Conservation (phyloP, 2,329 filamentous ascomycete species). For the Gyromitra esculenta region DNA sequence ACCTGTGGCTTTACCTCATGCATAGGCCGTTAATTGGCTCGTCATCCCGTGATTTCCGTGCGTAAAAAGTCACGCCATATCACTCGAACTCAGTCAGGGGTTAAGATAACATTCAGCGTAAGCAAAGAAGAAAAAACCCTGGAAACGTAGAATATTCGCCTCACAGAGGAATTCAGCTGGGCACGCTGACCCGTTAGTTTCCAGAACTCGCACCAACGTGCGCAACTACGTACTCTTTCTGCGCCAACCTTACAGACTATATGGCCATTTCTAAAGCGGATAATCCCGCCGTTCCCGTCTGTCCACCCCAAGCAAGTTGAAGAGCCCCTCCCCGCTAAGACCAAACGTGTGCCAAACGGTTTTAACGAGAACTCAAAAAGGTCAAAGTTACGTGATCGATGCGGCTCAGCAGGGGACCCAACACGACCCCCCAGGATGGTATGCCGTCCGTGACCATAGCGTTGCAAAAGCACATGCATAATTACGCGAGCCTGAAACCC, state of each 20-base stretch:
- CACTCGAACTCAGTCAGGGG: conserved; percentile 24
- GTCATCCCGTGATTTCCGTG: conserved; percentile 7
- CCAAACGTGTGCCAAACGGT: conserved; percentile 12
- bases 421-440: conserved; percentile 24
- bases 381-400: conserved; percentile 13
- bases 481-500: conserved; percentile 43
- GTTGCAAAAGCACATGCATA: conserved; percentile 35
- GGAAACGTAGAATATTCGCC: background rate
- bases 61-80: conserved; percentile 29
- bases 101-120: background rate
- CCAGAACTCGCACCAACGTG: background rate
- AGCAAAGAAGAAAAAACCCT: background rate
- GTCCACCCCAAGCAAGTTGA: background rate
- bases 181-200: background rate
- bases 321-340: background rate
- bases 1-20: background rate
- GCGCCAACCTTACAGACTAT: background rate
- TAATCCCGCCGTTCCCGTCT: conserved; percentile 1
- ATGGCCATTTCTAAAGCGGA: background rate
- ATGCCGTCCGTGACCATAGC: conserved; percentile 38
- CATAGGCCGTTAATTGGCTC: conserved; percentile 19
- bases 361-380: background rate
- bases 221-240: background rate
- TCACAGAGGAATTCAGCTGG: too few species aligned
- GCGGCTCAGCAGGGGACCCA: conserved; percentile 12